Evolutionary conservation across 2,329 filamentous ascomycete genomes (phyloP), one percentile per base, ranked within the genome.

Genomic region (Monilinia aucupariae): DNA sequence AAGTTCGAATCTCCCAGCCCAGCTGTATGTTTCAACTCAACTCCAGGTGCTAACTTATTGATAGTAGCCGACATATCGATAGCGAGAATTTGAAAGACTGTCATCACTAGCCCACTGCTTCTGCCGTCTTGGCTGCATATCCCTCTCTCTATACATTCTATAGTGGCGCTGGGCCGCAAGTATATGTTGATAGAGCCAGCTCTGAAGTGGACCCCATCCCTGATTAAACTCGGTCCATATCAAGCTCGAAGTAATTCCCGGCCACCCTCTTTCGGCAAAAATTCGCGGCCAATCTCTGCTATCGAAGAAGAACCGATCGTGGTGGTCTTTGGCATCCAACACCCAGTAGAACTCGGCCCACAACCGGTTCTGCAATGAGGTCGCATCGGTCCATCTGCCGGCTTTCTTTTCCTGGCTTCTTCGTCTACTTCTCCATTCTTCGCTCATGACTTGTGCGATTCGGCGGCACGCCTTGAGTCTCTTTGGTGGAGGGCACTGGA

Each of bases 311-410:
- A 32, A 41, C 1, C 37, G 45, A 56, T 62, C 60, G 7, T 34
- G 60, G 20, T 62, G 52, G 34, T 66, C 63, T n/a, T 64, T 56
- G 8, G 20, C n/a, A 48, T 69, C 61, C 4, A 66, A 45, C 17
- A 70, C 68, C 68, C 69, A 71, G 43, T 71, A 64, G 22, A 70
- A 71, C 6, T 64, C 62, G 4, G 45, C 62, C 70, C 67, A 72
- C 50, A 69, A 37, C 3, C 58, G 62, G 50, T 67, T 58, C 62
- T 68, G 67, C 48, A 67, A 48, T 34, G 60, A 41, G 0, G 65
- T 70, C 13, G 66, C 68, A 59, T 69, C 69, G 5, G 64, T 65
- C 68, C 70, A 71, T 15, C 70, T 43, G 3, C 69, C 69, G 15
- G 67, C 65, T n/a, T 65, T 69, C 64, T 66, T 68, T 66, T 71